Conservation (phyloP, 305 asterid genomes). For the Solanum hybrid region DNA sequence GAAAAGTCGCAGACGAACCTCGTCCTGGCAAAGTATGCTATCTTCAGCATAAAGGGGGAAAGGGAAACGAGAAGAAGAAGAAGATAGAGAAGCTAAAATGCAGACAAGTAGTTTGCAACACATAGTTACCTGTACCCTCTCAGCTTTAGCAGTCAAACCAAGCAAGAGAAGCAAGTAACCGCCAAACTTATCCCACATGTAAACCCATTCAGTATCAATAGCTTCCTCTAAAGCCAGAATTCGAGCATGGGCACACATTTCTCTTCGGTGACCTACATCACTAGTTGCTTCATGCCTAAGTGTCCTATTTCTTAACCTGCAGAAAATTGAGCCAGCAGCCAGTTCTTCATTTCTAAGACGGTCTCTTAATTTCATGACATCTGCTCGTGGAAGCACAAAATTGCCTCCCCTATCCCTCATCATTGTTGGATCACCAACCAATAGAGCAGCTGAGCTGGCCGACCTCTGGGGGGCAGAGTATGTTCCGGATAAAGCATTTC, state of each 20-base stretch:
- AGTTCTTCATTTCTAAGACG: conserved; percentile 94
- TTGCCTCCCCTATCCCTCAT: conserved; percentile 94
- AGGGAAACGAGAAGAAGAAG: conserved; percentile 1
- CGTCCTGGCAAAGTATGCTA: conserved; percentile 56
- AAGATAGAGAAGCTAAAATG: not conserved
- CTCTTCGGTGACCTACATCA: conserved; percentile 90
- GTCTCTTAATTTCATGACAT: conserved; percentile 95
- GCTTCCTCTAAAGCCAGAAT: conserved; percentile 97
- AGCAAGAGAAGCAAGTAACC: conserved; percentile 97
- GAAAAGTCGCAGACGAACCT: conserved; percentile 92
- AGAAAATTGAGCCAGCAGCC: conserved; percentile 77
- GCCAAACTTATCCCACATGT: conserved; percentile 99
- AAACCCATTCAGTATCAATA: conserved; percentile 99
- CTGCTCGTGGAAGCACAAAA: conserved; percentile 97
- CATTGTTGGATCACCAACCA: conserved; percentile 94
- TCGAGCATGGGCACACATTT: conserved; percentile 99
- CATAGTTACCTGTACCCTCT: conserved; percentile 83
- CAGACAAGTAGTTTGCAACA: not conserved
- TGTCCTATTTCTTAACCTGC: conserved; percentile 51
- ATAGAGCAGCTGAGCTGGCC: conserved; percentile 95
- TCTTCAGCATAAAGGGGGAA: not conserved
- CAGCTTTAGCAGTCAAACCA: conserved; percentile 99
- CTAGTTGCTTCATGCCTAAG: conserved; percentile 61
- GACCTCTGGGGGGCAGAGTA: conserved; percentile 99
- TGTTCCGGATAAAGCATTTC: conserved; percentile 95